A percentile compares a stretch with the other conserved stretches of the same genome.
phyloP scores from a whole-genome alignment of 2,329 filamentous ascomycete species.

The Fusarium stilboides region DNA sequence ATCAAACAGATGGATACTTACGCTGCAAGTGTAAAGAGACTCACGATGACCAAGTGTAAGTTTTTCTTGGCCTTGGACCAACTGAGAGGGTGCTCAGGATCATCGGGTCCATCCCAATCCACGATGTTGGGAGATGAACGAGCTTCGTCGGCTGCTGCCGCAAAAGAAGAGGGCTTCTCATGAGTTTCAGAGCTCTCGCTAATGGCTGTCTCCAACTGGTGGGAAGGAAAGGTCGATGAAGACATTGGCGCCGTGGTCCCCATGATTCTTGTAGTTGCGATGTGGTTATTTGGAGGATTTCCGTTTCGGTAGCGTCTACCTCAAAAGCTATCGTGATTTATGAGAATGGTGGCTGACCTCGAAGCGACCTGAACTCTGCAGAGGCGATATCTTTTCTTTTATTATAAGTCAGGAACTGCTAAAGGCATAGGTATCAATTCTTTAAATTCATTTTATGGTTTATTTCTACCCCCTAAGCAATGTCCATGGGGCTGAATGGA shows the following conservation, averaged over 20 bases:
- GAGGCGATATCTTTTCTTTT: not conserved
- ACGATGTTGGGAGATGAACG: slow-evolving; percentile 56
- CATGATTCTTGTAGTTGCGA: not conserved
- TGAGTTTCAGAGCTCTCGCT: not conserved
- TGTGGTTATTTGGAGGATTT: not conserved
- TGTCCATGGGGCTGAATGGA: not conserved
- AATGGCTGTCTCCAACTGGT: not conserved
- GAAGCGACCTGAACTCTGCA: not conserved
- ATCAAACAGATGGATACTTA: not conserved
- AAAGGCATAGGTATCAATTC: not conserved
- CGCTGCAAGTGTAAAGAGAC: slow-evolving; percentile 58
- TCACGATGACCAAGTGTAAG: slow-evolving; percentile 62
- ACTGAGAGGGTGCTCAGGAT: slow-evolving; percentile 74
- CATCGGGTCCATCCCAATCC: slow-evolving; percentile 72
- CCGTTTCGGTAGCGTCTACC: not conserved
- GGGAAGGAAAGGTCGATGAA: not conserved
- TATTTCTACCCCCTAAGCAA: not conserved
- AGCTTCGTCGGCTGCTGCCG: not conserved
- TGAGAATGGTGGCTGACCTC: not conserved
- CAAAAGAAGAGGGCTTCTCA: slow-evolving; percentile 7
- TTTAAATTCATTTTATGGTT: not conserved
- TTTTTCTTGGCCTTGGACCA: slow-evolving; percentile 68
- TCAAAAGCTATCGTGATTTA: not conserved
- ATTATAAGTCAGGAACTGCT: not conserved
- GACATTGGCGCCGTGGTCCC: not conserved